These are phyloP conservation scores for Fagus sylvatica DNA, from an alignment of 306 rosid genomes.

Conservation along the genomic window DNA sequence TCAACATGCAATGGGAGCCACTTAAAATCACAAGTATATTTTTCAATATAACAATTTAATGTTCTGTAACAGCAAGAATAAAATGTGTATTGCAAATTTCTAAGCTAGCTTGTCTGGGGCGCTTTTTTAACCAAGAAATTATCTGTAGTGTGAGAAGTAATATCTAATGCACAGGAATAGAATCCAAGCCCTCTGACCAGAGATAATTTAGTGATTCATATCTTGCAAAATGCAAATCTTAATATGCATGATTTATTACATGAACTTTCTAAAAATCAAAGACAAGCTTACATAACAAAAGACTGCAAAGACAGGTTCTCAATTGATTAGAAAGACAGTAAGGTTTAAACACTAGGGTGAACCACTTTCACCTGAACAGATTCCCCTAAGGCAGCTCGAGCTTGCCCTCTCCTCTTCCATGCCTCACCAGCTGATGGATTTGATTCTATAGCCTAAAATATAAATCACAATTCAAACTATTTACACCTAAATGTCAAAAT, in stretches of 20 bases:
- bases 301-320: slow-evolving; percentile 9
- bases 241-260: not conserved
- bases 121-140: not conserved
- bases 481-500: slow-evolving; percentile 12
- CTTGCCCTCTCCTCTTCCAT: slow-evolving; percentile 99
- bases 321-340: slow-evolving; percentile 2
- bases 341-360: slow-evolving; percentile 18
- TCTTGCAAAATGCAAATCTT: not conserved
- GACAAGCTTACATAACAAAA: not conserved
- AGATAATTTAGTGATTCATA: not conserved
- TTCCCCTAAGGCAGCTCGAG: slow-evolving; percentile 96
- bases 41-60: not conserved
- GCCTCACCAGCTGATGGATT: slow-evolving; percentile 93
- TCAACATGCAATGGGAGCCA: slow-evolving; percentile 4
- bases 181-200: not conserved
- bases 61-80: not conserved
- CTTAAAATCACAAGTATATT: slow-evolving; percentile 8
- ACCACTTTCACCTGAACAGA: slow-evolving; percentile 68
- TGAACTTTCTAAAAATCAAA: not conserved
- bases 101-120: not conserved
- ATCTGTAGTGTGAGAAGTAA: not conserved
- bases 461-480: slow-evolving; percentile 20
- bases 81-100: not conserved
- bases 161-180: not conserved
- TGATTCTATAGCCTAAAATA: slow-evolving; percentile 78